These are phyloP conservation scores for Gossypium stocksii DNA, from an alignment of 345 rosid species.

Conservation along the genomic window DNA sequence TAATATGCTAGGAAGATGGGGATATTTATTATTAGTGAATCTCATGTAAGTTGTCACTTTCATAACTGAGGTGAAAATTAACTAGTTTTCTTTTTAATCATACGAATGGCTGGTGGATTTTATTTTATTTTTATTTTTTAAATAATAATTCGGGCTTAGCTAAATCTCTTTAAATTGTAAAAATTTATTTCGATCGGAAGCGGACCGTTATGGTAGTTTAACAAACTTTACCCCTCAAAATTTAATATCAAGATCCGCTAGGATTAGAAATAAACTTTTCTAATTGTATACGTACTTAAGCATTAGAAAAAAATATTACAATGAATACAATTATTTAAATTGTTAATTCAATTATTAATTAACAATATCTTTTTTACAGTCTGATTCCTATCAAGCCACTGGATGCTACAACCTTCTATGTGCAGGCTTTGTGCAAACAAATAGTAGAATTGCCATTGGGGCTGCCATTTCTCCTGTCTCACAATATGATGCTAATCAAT, in stretches of 20 bases:
- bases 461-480: slow-evolving; percentile 98
- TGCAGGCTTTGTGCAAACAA: slow-evolving; percentile 89
- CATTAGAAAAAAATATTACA: background rate
- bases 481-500: slow-evolving; percentile 51
- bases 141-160: no score
- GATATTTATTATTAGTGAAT: background rate
- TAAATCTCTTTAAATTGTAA: no score
- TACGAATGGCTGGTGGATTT: background rate
- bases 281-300: no score
- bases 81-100: background rate
- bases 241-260: no score
- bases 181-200: no score
- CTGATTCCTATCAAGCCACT: slow-evolving; percentile 96
- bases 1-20: background rate
- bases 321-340: background rate
- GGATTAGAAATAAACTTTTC: no score
- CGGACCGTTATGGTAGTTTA: no score
- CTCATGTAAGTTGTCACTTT: background rate
- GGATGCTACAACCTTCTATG: slow-evolving; percentile 97
- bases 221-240: no score
- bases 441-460: slow-evolving; percentile 89
- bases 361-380: slow-evolving; percentile 30
- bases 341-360: background rate
- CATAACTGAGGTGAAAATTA: background rate
- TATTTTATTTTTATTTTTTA: no score